phyloP scores from a whole-genome alignment of 139 green algal genomes.

The Tetradesmus lagerheimii region DNA sequence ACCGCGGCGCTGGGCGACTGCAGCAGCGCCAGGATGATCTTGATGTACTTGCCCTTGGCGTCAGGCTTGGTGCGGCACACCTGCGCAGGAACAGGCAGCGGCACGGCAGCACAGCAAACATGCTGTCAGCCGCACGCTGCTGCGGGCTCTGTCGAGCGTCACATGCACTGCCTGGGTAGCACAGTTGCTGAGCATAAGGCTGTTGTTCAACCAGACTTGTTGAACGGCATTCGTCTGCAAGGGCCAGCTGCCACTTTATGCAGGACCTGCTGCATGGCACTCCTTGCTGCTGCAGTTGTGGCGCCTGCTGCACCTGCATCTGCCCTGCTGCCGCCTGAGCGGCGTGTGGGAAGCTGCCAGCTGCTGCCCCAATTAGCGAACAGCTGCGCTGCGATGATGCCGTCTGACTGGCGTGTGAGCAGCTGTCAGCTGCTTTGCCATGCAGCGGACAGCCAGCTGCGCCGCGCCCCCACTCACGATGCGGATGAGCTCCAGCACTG shows the following conservation, averaged over 20 bases:
- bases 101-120: background rate
- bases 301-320: background rate
- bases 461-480: constrained; percentile 84
- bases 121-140: background rate
- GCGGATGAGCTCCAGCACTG: constrained; percentile 95
- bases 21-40: constrained; percentile 97
- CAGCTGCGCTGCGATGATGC: no score
- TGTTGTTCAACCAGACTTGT: no score
- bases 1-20: constrained; percentile 87
- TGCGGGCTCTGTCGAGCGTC: no score
- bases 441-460: no score
- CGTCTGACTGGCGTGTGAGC: no score
- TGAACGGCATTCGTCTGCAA: no score
- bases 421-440: background rate
- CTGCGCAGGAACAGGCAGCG: constrained; percentile 48
- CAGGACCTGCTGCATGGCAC: no score
- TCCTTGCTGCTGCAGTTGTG: background rate
- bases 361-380: no score
- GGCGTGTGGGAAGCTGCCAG: no score
- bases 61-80: constrained; percentile 86
- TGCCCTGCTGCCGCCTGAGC: background rate
- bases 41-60: constrained; percentile 98
- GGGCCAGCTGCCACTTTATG: no score
- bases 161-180: no score
- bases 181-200: no score